Evolutionary conservation across 2,329 filamentous ascomycete genomes (phyloP), one percentile per base, ranked within the genome.

Genomic region (Penicillium sp.): DNA sequence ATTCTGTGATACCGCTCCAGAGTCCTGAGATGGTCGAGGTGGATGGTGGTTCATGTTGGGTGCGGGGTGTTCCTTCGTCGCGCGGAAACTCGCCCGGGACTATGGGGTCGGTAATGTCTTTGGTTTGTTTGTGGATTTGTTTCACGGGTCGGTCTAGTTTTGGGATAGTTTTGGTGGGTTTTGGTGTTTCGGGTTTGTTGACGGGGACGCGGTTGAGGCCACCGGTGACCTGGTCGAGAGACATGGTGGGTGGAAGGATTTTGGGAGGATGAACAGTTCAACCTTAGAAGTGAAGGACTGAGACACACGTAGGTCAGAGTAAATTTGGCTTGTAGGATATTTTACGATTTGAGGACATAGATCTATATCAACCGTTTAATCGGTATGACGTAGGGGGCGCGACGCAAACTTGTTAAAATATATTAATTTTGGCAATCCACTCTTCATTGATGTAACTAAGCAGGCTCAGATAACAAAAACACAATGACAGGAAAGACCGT

Each of bases 41-140:
- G 11, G 57, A 48, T 6, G 62, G 58, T 9, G 63, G 55, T 9
- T 66, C 57, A 25, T 63, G 46, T 42, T 58, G 55, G 19, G 63
- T 53, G 31, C 50, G 42, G 16, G 50, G 50, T 19, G 31, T 55
- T 7, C 47, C 50, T 25, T 68, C 59, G 27, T 70, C 67, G 2
- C 62, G 58, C 10, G 69, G 69, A 21, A 67, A 72, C 50, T 69
- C 62, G 26, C 69, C 69, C 8, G 69, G 69, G 1, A 71, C 37
- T 11, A 58, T 54, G 0, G 59, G 53, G 21, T 69, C 64, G 26
- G 61, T 58, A 4, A 69, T 16, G 6, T 60, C 51, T 14, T 65
- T 58, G 2, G 67, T 61, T 1, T 67, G 60, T 27, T 61, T 43
- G 19, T 60, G 50, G 9, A 63, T 27, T 31, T 63, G 57, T 44